Conservation (phyloP, 2,329 filamentous ascomycete genomes). For the Lecanosticta acicola region DNA sequence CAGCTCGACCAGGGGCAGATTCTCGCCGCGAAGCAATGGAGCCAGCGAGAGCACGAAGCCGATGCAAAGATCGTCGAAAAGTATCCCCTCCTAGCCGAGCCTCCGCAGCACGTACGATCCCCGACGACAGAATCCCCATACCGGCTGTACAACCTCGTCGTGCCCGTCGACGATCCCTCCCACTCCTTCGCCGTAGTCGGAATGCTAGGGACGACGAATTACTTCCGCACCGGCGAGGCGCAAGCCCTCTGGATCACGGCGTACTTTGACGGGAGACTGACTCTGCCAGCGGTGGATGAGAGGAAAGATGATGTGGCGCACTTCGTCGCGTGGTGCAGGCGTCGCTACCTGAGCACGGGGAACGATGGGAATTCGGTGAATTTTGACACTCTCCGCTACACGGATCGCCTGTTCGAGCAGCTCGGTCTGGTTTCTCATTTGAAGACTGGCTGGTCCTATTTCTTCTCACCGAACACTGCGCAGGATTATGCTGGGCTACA, state of each 20-base stretch:
- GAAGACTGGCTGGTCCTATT: neutral
- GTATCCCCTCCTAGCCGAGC: neutral
- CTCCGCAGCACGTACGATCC: neutral
- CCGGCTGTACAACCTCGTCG: conserved; percentile 19
- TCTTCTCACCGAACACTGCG: neutral
- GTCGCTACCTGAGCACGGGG: conserved; percentile 8
- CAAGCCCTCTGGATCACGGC: conserved; percentile 29
- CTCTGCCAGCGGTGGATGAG: conserved; percentile 4
- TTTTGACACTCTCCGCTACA: conserved; percentile 12
- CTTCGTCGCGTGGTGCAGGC: conserved; percentile 10
- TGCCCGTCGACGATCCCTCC: conserved; percentile 21
- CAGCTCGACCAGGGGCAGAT: neutral
- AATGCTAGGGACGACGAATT: conserved; percentile 22
- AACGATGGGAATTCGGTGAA: conserved; percentile 8
- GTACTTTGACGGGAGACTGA: conserved; percentile 18
- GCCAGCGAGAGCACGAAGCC: conserved; percentile 4
- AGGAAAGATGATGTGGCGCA: conserved; percentile 5
- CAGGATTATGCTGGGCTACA: neutral
- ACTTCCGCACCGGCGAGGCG: conserved; percentile 25
- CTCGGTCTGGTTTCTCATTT: neutral
- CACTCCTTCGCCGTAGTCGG: conserved; percentile 28
- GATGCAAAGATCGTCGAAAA: conserved; percentile 5
- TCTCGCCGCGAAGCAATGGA: neutral
- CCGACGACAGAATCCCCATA: conserved; percentile 6
- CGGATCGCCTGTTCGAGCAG: conserved; percentile 9